Evolutionary conservation across 192 early-diverging fungal species (phyloP).

Genomic region (Thamnidium elegans): DNA sequence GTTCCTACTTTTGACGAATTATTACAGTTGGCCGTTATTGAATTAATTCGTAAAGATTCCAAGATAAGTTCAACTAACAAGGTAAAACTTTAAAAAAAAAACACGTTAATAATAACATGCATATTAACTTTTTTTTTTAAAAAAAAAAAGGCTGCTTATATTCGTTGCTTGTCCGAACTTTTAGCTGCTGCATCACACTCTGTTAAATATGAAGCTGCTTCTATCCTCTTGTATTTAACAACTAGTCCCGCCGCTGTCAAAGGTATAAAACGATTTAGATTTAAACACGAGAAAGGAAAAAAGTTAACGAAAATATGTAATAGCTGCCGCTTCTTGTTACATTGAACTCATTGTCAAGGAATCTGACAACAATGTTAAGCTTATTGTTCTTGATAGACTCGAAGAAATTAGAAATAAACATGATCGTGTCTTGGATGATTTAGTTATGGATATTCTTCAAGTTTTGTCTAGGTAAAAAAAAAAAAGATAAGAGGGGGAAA

Average conservation of each 20-base stretch:
- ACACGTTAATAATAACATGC: background rate
- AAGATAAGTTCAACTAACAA: slow-evolving; percentile 78
- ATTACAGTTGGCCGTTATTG: slow-evolving; percentile 90
- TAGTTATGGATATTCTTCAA: slow-evolving; percentile 96
- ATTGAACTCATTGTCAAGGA: slow-evolving; percentile 90
- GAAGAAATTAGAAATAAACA: slow-evolving; percentile 88
- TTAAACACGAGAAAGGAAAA: background rate
- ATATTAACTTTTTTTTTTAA: background rate
- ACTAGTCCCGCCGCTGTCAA: slow-evolving; percentile 88
- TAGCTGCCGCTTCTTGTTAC: slow-evolving; percentile 87
- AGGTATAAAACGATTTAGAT: slow-evolving; percentile 40
- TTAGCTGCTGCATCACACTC: slow-evolving; percentile 78
- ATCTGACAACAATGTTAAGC: slow-evolving; percentile 97
- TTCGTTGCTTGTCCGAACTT: slow-evolving; percentile 86
- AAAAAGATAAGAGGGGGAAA: no score
- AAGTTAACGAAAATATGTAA: background rate
- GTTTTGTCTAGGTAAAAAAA: slow-evolving; percentile 66
- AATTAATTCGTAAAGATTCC: slow-evolving; percentile 92
- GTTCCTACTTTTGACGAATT: slow-evolving; percentile 86
- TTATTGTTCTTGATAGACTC: slow-evolving; percentile 91
- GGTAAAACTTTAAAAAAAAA: slow-evolving; percentile 52
- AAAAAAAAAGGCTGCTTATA: slow-evolving; percentile 72
- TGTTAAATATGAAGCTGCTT: slow-evolving; percentile 97
- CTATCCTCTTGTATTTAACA: slow-evolving; percentile 84
- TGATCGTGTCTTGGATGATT: slow-evolving; percentile 83